Base-by-base conservation (phyloP, 106 monocot genomes). In the Phalaenopsis aphrodite region DNA sequence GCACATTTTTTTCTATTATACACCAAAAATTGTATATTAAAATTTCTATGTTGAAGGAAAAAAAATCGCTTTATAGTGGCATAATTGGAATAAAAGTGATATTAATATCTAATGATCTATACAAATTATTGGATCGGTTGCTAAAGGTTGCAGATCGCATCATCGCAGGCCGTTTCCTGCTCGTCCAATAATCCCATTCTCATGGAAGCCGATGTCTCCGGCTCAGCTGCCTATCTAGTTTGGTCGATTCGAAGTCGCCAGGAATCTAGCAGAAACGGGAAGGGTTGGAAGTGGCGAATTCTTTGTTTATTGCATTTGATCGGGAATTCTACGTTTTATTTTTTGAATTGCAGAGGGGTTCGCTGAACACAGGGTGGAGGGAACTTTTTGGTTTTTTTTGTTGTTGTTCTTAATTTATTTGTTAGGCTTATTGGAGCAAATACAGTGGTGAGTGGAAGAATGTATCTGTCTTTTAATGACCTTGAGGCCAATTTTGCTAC, bases 401-500 rank as follows among this genome's bases (percentile, higher is more conserved):
- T 42, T 64, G 9, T 47, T 64, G 16, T 87, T 66, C 10, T 88
- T 52, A 78, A 41, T 77, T 12, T 81, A 41, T 43, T 87, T 71
- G 75, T 47, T 41, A 82, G 83, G 21, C 41, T 84, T 46, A 83
- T 78, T 8, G 75, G 86, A 21, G 89, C 75, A 21, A 87, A 92
- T 57, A 86, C 94, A 18, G 88, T 96, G 56, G 23, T 96, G 82
- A 87, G 90, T 30, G 94, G 83, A 90, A 71, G 75, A 92, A 96
- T 52, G 82, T 92, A 6, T 87, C 96, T 90, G 42, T 88, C 90
- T 2, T 87, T 94, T 15, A 84, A 90, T 24, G 91, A 92, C 73
- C 71, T 86, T 24, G 94, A 96, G 75, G 89, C 91, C 15, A 88
- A 83, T 84, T 94, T 96, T 72, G 97, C 90, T 80, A 88, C 88